Evolutionary conservation across 306 rosid species (phyloP).

Genomic region (Quercus rubra): DNA sequence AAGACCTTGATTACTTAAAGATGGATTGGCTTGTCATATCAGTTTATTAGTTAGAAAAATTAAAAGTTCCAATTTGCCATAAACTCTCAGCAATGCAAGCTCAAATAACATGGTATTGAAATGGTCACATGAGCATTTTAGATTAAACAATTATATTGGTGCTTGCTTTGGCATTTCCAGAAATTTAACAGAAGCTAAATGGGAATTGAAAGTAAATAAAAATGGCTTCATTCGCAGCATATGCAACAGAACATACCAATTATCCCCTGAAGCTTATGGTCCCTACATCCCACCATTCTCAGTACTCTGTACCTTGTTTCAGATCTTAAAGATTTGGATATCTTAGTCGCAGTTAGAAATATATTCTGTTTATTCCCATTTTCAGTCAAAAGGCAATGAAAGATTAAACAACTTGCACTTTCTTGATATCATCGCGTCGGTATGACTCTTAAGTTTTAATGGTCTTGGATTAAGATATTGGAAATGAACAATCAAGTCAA

Average conservation of each 20-base stretch:
- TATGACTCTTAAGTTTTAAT: not conserved
- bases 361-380: not conserved
- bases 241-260: not conserved
- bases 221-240: not conserved
- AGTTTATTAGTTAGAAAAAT: too few species aligned
- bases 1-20: too few species aligned
- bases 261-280: not conserved
- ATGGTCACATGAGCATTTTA: not conserved
- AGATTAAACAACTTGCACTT: slow-evolving; percentile 5
- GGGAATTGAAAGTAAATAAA: not conserved
- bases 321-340: not conserved
- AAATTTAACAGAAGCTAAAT: not conserved
- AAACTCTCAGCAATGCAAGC: too few species aligned
- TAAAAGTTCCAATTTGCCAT: too few species aligned
- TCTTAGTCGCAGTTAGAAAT: not conserved
- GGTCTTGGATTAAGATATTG: not conserved
- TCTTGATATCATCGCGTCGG: not conserved
- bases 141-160: not conserved
- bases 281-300: not conserved
- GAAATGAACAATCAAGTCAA: not conserved
- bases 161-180: not conserved
- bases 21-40: too few species aligned
- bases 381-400: not conserved
- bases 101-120: not conserved
- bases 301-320: not conserved